Percentiles rank a stretch among this genome's conserved stretches.
phyloP scores from a whole-genome alignment of 495 filamentous ascomycete genomes.

The Aspergillus leporis region DNA sequence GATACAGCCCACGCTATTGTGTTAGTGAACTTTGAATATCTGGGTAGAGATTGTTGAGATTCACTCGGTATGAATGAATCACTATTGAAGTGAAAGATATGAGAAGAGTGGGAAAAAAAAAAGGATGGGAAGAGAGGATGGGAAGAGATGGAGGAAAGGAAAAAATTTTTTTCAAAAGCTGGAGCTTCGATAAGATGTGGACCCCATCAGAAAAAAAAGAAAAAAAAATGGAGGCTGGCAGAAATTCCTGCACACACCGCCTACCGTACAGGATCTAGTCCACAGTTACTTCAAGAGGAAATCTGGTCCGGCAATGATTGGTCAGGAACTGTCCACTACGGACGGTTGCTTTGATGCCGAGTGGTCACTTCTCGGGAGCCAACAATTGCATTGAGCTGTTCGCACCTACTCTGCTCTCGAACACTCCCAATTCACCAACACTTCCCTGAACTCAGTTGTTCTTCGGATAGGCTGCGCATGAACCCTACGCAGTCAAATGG shows the following conservation, averaged over 20 bases:
- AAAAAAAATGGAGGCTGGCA: slow-evolving; percentile 39
- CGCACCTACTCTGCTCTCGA: slow-evolving; percentile 8
- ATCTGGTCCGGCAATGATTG: slow-evolving; percentile 7
- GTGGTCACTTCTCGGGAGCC: slow-evolving; percentile 11
- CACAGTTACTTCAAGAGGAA: slow-evolving; percentile 23
- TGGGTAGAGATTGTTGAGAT: slow-evolving; percentile 15
- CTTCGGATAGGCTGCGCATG: neutral
- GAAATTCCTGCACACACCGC: slow-evolving; percentile 30
- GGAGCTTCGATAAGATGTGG: slow-evolving; percentile 32
- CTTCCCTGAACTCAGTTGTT: neutral
- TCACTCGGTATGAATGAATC: slow-evolving; percentile 19
- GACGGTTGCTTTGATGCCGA: neutral
- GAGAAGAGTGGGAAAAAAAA: slow-evolving; percentile 15
- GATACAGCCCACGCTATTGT: slow-evolving; percentile 42
- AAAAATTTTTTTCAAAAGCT: slow-evolving; percentile 20
- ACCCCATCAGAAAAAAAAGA: slow-evolving; percentile 37
- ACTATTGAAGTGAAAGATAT: slow-evolving; percentile 15
- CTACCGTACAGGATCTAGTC: slow-evolving; percentile 16
- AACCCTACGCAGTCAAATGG: slow-evolving; percentile 28
- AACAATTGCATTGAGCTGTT: slow-evolving; percentile 9
- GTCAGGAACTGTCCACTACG: neutral
- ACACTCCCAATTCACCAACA: neutral
- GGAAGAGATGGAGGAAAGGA: slow-evolving; percentile 28
- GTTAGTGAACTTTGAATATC: slow-evolving; percentile 33
- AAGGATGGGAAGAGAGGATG: slow-evolving; percentile 14